Base-by-base conservation (phyloP, 192 early-diverging fungal species). In the Coemansia sp. region DNA sequence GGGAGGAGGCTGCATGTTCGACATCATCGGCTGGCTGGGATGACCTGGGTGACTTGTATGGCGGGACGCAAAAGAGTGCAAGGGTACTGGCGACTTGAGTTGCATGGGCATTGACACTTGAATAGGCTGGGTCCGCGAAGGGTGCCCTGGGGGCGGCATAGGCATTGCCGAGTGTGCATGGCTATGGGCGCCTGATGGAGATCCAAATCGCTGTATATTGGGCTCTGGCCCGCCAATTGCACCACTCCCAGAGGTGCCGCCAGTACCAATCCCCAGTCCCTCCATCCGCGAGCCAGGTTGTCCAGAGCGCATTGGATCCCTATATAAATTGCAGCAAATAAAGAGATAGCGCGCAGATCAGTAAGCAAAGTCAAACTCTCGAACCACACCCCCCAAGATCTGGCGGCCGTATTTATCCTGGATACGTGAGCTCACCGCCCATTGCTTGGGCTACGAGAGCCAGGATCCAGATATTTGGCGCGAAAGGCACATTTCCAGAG, bases 101-200 rank as follows among this genome's bases (percentile, higher is more conserved):
- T 60, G 66, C 47, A 45, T 35, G 6, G 66, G 58, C 20, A 61
- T 42, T 13, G 58, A 25, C 23, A 18, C 34, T 23, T 37, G 57
- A 7, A 47, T 62, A 9, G 59, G 48, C 34, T 57, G 63, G 35
- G 50, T 47, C 10, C 68, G 76, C 26, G 55, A 16, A 41, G 47
- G 42, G 21, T 71, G 77, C 34, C 52, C 48, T 0, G 59, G 56
- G 38, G 66, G 63, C 5, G 71, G 71, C 60, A 71, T 45, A 2
- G 71, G 68, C 62, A 79, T 79, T 12, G 76, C 71, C 23, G 77
- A 68, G 12, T 53, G 56, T 0, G n/a, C 56, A 36, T 58, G 56
- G 26, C 55, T 48, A 42, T 65, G 64, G 35, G 43, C 35, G 9
- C 66, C 60, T 60, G 62, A 28, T 21, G 56, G 64, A 14, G 71